These are phyloP conservation scores for Diaporthe citri DNA, from an alignment of 2,329 filamentous ascomycete species.

Conservation along the genomic window DNA sequence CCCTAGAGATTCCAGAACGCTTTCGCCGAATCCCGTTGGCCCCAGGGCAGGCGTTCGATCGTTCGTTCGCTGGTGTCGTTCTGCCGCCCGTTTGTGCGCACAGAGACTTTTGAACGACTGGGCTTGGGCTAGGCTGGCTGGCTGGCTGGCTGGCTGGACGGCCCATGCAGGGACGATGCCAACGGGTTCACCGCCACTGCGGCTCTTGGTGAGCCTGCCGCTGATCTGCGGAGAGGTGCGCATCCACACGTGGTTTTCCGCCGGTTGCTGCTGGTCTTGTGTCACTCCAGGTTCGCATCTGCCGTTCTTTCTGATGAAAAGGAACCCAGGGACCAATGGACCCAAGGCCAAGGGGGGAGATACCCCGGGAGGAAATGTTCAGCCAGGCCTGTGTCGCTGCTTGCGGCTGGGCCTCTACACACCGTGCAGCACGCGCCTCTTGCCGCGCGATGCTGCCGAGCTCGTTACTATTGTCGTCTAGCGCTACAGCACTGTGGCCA, in stretches of 20 bases:
- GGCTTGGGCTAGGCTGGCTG: not conserved
- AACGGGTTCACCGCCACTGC: conserved; percentile 34
- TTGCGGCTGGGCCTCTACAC: conserved; percentile 5
- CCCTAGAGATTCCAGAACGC: conserved; percentile 10
- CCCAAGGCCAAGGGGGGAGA: not conserved
- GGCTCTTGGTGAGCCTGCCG: conserved; percentile 25
- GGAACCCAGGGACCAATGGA: not conserved
- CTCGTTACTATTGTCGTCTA: not conserved
- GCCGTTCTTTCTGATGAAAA: not conserved
- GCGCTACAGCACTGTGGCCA: not conserved
- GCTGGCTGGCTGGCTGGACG: not conserved
- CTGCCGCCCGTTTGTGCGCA: conserved; percentile 2
- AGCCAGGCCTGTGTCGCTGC: not conserved
- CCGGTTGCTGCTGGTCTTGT: conserved; percentile 9
- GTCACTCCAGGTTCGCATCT: conserved; percentile 25
- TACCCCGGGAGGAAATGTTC: not conserved
- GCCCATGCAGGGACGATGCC: conserved; percentile 21
- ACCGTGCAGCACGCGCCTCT: conserved; percentile 12
- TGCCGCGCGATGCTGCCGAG: conserved; percentile 10
- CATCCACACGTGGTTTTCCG: conserved; percentile 35
- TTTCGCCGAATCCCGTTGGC: conserved; percentile 4
- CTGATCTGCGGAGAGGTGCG: conserved; percentile 35
- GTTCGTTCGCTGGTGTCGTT: not conserved
- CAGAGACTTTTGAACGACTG: not conserved
- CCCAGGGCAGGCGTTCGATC: not conserved